Evolutionary conservation across 176 grass and related monocot species (phyloP).

Genomic region (Themeda triandra): DNA sequence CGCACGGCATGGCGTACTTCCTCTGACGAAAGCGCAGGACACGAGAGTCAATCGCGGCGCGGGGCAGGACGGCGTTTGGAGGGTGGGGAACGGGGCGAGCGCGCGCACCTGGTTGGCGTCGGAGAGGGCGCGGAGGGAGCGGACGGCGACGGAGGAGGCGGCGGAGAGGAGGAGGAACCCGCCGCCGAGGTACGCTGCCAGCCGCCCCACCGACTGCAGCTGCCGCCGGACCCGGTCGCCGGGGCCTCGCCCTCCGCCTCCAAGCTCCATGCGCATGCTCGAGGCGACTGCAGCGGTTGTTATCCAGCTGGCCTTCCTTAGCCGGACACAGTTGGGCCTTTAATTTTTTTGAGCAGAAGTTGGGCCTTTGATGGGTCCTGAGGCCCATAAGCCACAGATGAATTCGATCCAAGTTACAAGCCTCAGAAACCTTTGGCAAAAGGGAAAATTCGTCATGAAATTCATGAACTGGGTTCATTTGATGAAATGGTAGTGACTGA

Average conservation of each 20-base stretch:
- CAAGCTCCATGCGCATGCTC: conserved; percentile 36
- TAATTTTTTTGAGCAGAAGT: too few species aligned
- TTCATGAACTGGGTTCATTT: too few species aligned
- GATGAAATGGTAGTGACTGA: too few species aligned
- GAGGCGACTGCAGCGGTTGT: background rate
- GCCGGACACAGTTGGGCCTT: background rate
- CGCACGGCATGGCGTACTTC: conserved; percentile 64
- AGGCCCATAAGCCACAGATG: background rate
- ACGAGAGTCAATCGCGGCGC: background rate
- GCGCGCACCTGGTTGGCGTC: conserved; percentile 64
- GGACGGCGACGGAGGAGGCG: conserved; percentile 55
- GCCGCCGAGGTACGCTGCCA: conserved; percentile 50
- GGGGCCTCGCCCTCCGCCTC: conserved; percentile 26
- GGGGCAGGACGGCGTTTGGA: background rate
- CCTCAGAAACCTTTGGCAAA: background rate
- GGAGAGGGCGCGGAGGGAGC: conserved; percentile 61
- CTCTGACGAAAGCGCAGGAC: conserved; percentile 23
- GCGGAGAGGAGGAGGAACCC: conserved; percentile 58
- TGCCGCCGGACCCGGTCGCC: conserved; percentile 42
- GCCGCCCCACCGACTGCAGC: conserved; percentile 45
- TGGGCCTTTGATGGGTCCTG: background rate
- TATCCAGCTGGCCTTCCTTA: background rate
- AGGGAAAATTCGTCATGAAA: background rate
- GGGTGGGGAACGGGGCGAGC: background rate
- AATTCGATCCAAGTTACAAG: background rate